Evolutionary conservation across 208 protist genomes (phyloP), one percentile per base, ranked within the genome.

Genomic region (Leishmania lainsoni): DNA sequence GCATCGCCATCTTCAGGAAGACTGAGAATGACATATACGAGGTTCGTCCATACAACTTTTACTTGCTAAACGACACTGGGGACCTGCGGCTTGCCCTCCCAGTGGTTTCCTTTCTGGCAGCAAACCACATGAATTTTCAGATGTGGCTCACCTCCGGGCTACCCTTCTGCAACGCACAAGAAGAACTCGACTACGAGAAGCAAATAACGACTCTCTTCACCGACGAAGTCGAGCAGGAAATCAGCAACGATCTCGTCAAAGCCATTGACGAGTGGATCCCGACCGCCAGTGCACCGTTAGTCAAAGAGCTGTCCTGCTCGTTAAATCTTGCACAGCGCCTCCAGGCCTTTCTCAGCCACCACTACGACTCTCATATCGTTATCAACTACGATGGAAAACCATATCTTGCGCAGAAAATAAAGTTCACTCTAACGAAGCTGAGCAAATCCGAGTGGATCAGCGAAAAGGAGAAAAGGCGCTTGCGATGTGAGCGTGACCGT

Each of bases 1-100:
- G 93, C 26, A 89, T 94, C 56, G 80, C 88, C 0, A 65, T 96
- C 35, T 96, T 96, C 79, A 94, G 78, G 29, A 89, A 87, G 42
- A 48, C 61, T 0, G 86, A 68, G 9, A 54, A 69, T 48, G 49
- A 73, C 45, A 58, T 35, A 8, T 95, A 94, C 81, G 93, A 95
- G 39, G 91, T 95, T 0, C 88, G 90, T 3, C 86, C 91, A 3
- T 96, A 92, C 84, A 96, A 96, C 70, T 96, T 96, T 80, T 94
- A 87, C 78, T 86, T 95, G 5, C 73, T 90, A 42, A 89, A 91
- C 42, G 70, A 32, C 52, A 69, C 49, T 10, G 90, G 91, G 9
- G 86, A 92, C 63, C 83, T 93, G 58, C 49, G 59, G 0, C 86
- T 93, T 0, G 80, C 71, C 58, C 65, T 86, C 17, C 59, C 63